These are phyloP conservation scores for Myxozyma neglecta DNA, from an alignment of 805 yeast genomes.

Conservation along the genomic window DNA sequence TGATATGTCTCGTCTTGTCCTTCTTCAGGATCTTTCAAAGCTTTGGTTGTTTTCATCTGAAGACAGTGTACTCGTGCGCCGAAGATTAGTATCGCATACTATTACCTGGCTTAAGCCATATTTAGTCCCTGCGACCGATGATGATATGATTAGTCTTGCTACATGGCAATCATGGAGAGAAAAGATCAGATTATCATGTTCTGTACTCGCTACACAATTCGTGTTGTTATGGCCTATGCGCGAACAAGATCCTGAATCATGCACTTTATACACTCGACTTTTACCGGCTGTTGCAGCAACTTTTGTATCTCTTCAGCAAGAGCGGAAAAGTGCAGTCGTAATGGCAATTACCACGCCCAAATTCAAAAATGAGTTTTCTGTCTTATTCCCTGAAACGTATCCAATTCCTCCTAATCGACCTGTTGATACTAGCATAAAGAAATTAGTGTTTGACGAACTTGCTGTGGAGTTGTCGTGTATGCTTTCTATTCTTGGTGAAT, in stretches of 20 bases:
- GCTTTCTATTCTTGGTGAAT: slow-evolving; percentile 40
- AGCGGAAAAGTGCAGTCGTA: slow-evolving; percentile 3
- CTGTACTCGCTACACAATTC: slow-evolving; percentile 38
- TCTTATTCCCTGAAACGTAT: slow-evolving; percentile 58
- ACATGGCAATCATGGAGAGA: slow-evolving; percentile 31
- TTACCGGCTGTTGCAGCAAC: slow-evolving; percentile 37
- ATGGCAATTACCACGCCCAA: slow-evolving; percentile 27
- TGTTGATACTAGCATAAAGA: slow-evolving; percentile 72
- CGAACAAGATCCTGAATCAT: slow-evolving; percentile 33
- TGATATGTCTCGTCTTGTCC: slow-evolving; percentile 43
- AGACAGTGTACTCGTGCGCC: not conserved
- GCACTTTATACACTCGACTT: slow-evolving; percentile 37
- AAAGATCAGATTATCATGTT: slow-evolving; percentile 35
- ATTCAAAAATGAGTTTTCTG: slow-evolving; percentile 41
- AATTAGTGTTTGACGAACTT: slow-evolving; percentile 67
- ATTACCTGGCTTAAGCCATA: slow-evolving; percentile 24
- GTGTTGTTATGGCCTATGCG: slow-evolving; percentile 37
- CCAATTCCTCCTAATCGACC: slow-evolving; percentile 61
- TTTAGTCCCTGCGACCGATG: slow-evolving; percentile 7
- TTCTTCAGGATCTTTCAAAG: slow-evolving; percentile 49
- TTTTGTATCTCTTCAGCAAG: slow-evolving; percentile 34
- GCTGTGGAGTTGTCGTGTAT: slow-evolving; percentile 67
- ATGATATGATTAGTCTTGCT: slow-evolving; percentile 6
- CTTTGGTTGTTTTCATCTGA: slow-evolving; percentile 33
- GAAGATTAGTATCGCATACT: slow-evolving; percentile 11